Percentiles rank a stretch among this genome's conserved stretches.
Evolutionary conservation across 106 monocot species (phyloP).

Genomic region (Acorus calamus): DNA sequence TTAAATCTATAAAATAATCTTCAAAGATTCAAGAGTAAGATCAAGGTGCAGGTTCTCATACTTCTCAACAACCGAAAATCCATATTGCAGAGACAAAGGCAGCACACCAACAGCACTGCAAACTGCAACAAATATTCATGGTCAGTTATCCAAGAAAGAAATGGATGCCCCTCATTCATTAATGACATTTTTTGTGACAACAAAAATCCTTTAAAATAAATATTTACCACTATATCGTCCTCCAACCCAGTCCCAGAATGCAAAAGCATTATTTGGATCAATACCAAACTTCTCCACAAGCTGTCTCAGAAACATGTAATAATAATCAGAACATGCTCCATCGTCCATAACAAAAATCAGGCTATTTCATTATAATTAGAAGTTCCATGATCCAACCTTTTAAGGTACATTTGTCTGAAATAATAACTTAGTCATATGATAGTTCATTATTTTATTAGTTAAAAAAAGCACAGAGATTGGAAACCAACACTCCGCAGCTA

Average conservation of each 20-base stretch:
- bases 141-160: slow-evolving; percentile 1
- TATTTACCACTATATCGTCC: slow-evolving; percentile 92
- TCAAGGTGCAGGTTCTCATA: slow-evolving; percentile 27
- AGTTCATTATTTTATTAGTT: too few relatives aligned
- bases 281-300: slow-evolving; percentile 93
- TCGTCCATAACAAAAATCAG: too few relatives aligned
- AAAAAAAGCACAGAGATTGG: too few relatives aligned
- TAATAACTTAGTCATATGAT: too few relatives aligned
- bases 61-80: slow-evolving; percentile 82
- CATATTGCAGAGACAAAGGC: slow-evolving; percentile 92
- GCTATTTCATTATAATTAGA: too few relatives aligned
- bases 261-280: slow-evolving; percentile 87
- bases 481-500: too few relatives aligned
- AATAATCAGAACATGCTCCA: neutral
- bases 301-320: slow-evolving; percentile 16
- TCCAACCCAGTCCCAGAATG: slow-evolving; percentile 99
- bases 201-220: neutral
- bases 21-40: neutral
- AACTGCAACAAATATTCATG: slow-evolving; percentile 45
- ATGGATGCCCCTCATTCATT: neutral
- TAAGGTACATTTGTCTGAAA: too few relatives aligned
- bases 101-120: slow-evolving; percentile 99
- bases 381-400: too few relatives aligned
- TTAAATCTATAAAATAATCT: too few relatives aligned
- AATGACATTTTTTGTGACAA: neutral